These are phyloP conservation scores for Xylaria castorea DNA, from an alignment of 495 filamentous ascomycete species.

Conservation along the genomic window DNA sequence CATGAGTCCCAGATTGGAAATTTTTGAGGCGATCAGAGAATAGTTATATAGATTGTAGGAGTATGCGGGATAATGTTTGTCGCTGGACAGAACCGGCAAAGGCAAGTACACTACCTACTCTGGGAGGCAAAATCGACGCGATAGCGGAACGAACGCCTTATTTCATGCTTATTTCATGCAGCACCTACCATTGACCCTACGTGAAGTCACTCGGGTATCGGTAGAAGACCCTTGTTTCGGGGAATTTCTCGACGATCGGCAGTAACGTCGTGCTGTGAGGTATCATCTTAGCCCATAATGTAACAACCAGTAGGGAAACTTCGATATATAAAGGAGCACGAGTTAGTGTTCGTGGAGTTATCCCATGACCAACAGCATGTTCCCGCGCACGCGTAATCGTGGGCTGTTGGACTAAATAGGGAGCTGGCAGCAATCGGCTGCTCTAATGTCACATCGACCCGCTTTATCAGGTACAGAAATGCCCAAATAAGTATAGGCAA, in stretches of 20 bases:
- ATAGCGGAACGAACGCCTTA: background rate
- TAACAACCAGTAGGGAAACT: constrained; percentile 3
- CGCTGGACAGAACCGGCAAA: background rate
- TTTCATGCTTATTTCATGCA: constrained; percentile 18
- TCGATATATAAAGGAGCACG: constrained; percentile 5
- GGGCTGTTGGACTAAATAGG: constrained; percentile 3
- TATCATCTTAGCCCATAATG: constrained; percentile 18
- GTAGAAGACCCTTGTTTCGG: constrained; percentile 20
- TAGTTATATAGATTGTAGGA: background rate
- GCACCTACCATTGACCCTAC: background rate
- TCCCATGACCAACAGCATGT: constrained; percentile 4
- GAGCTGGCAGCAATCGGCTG: constrained; percentile 15
- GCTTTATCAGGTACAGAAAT: constrained; percentile 26
- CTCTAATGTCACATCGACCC: constrained; percentile 21
- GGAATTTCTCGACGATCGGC: constrained; percentile 22
- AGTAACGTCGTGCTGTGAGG: constrained; percentile 28
- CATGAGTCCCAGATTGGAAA: constrained; percentile 5
- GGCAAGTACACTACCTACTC: constrained; percentile 6
- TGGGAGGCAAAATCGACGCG: constrained; percentile 14
- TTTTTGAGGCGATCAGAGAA: constrained; percentile 20
- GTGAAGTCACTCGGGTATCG: constrained; percentile 6
- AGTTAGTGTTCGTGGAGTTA: background rate
- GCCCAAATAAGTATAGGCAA: constrained; percentile 19
- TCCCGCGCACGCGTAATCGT: background rate
- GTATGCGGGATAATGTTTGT: background rate